These are phyloP conservation scores for Mallotus japonicus DNA, from an alignment of 441 rosid genomes.

Conservation along the genomic window DNA sequence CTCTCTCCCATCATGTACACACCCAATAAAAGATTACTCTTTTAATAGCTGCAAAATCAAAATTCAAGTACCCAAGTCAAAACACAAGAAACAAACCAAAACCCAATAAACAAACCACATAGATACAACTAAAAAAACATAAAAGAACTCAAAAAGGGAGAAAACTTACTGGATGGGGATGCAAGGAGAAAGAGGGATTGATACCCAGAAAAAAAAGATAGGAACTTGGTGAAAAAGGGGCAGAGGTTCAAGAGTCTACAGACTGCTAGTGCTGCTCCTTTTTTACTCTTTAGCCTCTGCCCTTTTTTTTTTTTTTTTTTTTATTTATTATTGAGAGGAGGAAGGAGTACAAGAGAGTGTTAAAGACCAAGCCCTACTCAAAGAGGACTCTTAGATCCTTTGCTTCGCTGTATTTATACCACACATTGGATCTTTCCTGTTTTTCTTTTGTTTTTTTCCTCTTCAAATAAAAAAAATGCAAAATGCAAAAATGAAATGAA, in stretches of 20 bases:
- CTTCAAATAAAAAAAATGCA: neutral
- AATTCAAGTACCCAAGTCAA: neutral
- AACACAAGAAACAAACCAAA: slow-evolving; percentile 18
- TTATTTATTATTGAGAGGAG: neutral
- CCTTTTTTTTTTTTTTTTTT: neutral
- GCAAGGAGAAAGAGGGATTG: slow-evolving; percentile 16
- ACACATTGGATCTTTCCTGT: slow-evolving; percentile 22
- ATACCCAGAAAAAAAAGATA: slow-evolving; percentile 20
- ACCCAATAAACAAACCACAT: slow-evolving; percentile 13
- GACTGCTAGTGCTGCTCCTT: slow-evolving; percentile 21
- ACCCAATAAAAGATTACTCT: slow-evolving; percentile 4
- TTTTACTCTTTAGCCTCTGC: slow-evolving; percentile 15
- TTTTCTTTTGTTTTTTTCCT: slow-evolving; percentile 6
- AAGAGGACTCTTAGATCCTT: slow-evolving; percentile 36
- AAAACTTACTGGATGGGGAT: slow-evolving; percentile 30
- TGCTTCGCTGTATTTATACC: slow-evolving; percentile 33
- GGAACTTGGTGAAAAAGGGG: slow-evolving; percentile 23
- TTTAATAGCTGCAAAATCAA: slow-evolving; percentile 10
- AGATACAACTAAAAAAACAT: neutral
- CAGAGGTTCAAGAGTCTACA: slow-evolving; percentile 26
- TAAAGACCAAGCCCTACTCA: slow-evolving; percentile 52
- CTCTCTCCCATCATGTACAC: slow-evolving; percentile 76
- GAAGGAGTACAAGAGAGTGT: slow-evolving; percentile 16
- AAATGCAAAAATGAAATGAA: slow-evolving; percentile 7
- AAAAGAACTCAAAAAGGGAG: neutral